These are phyloP conservation scores for Pulicaria dysenterica DNA, from an alignment of 129 eudicot genomes.

Conservation along the genomic window DNA sequence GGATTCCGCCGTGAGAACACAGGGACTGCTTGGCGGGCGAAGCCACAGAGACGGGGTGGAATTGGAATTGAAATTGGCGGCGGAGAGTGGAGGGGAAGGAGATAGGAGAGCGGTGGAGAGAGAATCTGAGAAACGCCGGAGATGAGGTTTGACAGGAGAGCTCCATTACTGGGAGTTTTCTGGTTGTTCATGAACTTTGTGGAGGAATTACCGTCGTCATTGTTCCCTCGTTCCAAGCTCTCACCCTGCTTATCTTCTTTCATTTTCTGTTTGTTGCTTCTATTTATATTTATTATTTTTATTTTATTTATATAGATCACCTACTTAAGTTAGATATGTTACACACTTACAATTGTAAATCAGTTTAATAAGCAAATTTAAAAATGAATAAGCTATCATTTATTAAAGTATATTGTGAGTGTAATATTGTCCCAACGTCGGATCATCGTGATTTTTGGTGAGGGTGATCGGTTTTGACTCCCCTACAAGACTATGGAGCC, in stretches of 20 bases:
- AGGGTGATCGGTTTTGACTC: no score
- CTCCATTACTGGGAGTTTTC: constrained; percentile 25
- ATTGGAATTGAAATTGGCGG: constrained; percentile 29
- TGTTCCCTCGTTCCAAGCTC: neutral
- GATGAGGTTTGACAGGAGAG: constrained; percentile 30
- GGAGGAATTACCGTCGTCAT: constrained; percentile 22
- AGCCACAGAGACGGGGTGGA: constrained; percentile 26
- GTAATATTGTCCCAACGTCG: no score
- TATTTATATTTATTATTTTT: neutral
- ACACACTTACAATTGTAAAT: no score
- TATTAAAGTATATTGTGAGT: no score
- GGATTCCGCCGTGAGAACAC: constrained; percentile 22
- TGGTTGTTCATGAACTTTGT: constrained; percentile 7
- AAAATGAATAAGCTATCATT: no score
- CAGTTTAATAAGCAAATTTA: no score
- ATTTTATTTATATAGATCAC: no score
- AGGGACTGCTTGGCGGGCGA: neutral
- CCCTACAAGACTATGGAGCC: no score
- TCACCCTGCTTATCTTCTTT: constrained; percentile 38
- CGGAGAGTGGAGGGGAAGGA: constrained; percentile 39
- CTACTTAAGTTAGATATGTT: no score
- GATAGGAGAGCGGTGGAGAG: constrained; percentile 16
- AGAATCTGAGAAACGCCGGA: constrained; percentile 15
- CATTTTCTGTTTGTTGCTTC: constrained; percentile 7
- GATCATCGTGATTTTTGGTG: no score